Base-by-base conservation (phyloP, 2,329 filamentous ascomycete species). In the Fusarium tuaranense region DNA sequence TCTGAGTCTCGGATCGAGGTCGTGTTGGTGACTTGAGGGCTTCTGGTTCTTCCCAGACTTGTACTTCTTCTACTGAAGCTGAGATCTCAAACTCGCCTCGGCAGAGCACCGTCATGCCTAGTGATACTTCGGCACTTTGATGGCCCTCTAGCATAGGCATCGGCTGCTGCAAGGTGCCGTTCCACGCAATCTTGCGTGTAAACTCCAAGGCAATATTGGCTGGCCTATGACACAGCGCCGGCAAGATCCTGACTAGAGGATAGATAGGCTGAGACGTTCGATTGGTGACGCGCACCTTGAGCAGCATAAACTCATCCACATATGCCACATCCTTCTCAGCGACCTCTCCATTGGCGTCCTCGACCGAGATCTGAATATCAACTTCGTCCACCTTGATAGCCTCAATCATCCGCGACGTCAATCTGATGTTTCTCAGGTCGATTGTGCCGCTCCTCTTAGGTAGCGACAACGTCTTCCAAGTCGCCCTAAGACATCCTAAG, bases 71-170 rank as follows among this genome's bases (percentile, higher is more conserved):
- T 0, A 98, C 91, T 14, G 90, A 92, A 7, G 92, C 95, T 27
- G 90, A 90, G 25, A 98, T 87, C 82, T 97, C 95, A 81, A 96
- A 98, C 74, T 94, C 91, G 18, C 95, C 95, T 53, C 91, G 88
- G 75, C 93, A 95, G 38, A 98, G 88, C 36, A 92, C 89, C 48
- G 94, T 94, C 51, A 95, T 87, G 6, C 93, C 93, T 5, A 97
- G 83, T 2, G 88, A 86, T 25, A 94, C 86, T 70, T 92, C 88
- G 0, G 87, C 86, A n/a, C 83, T 89, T 53, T 88, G 86, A 6
- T 90, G 88, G 0, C 91, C 89, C 7, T 83, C 82, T 2, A 98
- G 80, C 8, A 89, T 80, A 0, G 93, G 91, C 0, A 98, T 84
- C 2, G 90, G 87, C 78, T 92, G 92, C 83, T 98, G 95, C 67